Evolutionary conservation across 768 basidiomycete genomes (phyloP).

Genomic region (Mycena rosella): DNA sequence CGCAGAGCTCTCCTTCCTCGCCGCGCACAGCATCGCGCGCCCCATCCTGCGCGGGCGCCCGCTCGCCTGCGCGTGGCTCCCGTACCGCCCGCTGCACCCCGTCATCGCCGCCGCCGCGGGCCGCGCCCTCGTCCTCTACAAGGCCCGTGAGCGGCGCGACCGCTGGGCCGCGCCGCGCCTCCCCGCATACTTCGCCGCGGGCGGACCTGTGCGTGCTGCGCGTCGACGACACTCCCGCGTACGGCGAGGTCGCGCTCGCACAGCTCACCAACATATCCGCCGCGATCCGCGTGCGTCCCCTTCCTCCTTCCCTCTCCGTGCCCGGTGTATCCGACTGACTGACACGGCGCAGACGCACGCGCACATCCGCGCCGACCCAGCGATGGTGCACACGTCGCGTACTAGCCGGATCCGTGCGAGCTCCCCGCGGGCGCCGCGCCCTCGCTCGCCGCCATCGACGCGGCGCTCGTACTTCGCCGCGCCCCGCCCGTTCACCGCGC

Average conservation of each 20-base stretch:
- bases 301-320: not conserved
- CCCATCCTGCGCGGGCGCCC: not conserved
- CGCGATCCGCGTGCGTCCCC: conserved; percentile 9
- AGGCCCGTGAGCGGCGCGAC: too few species aligned
- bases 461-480: not conserved
- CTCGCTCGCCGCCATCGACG: not conserved
- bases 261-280: not conserved
- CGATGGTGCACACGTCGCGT: conserved; percentile 2
- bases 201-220: not conserved
- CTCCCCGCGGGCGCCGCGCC: not conserved
- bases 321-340: not conserved
- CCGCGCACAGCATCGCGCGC: not conserved
- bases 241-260: conserved; percentile 1
- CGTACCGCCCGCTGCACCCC: conserved; percentile 11
- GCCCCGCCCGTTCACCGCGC: not conserved
- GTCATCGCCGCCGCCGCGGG: conserved; percentile 2
- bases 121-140: too few species aligned
- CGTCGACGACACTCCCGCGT: not conserved
- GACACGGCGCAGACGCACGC: conserved; percentile 7
- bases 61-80: not conserved
- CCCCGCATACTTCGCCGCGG: not conserved
- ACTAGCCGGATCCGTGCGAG: conserved; percentile 14
- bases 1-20: conserved; percentile 9
- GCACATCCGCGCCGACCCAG: conserved; percentile 4
- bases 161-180: too few species aligned